Percentiles rank a stretch among this genome's conserved stretches.
phyloP scores from a whole-genome alignment of 2,329 filamentous ascomycete genomes.

The Cercospora zeae-maydis region DNA sequence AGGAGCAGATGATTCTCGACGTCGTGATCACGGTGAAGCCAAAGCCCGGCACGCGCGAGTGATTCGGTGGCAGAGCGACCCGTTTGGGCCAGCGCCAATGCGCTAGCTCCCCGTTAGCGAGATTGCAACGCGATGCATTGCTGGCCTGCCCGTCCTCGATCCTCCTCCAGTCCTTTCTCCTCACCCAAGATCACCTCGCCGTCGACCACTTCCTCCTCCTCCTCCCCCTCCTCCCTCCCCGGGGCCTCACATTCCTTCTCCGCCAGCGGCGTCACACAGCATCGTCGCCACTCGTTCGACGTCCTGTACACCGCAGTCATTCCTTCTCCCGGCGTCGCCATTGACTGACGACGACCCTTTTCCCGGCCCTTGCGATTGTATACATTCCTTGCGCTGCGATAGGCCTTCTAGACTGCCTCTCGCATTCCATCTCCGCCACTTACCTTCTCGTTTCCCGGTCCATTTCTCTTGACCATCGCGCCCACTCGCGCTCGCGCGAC shows the following conservation, averaged over 20 bases:
- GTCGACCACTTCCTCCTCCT: background rate
- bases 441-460: background rate
- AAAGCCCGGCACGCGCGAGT: background rate
- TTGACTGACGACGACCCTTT: conserved; percentile 10
- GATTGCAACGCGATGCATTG: background rate
- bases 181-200: conserved; percentile 1
- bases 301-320: conserved; percentile 9
- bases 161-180: background rate
- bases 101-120: background rate
- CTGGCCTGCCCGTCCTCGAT: background rate
- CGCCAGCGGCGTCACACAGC: background rate
- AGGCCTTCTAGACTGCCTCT: background rate
- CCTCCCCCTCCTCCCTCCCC: background rate
- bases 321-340: conserved; percentile 9
- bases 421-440: conserved; percentile 1
- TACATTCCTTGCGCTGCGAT: conserved; percentile 5
- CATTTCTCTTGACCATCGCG: background rate
- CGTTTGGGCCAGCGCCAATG: background rate
- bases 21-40: background rate
- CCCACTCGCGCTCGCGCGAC: conserved; percentile 2
- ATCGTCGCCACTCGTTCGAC: conserved; percentile 8
- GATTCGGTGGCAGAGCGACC: background rate
- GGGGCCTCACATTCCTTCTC: conserved; percentile 7
- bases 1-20: too few species aligned
- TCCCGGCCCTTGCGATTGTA: conserved; percentile 1